Percentiles rank a stretch among this genome's conserved stretches.
phyloP scores from a whole-genome alignment of 208 protist genomes.

The Novymonas esmeraldas region DNA sequence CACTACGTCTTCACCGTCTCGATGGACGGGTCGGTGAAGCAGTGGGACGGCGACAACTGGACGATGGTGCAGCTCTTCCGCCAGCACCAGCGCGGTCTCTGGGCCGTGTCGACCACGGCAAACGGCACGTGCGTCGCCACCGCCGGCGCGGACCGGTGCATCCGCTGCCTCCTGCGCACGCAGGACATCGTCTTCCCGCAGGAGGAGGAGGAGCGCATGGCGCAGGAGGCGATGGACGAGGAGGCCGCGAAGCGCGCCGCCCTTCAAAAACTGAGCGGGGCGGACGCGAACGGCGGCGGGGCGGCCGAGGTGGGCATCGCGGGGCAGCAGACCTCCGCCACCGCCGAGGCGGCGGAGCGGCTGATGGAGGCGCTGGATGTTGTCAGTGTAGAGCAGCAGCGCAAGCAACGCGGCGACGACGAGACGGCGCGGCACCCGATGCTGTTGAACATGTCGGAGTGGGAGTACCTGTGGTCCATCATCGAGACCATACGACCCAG shows the following conservation, averaged over 20 bases:
- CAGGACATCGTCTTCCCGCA: constrained; percentile 89
- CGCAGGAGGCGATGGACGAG: constrained; percentile 90
- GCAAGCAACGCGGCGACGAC: constrained; percentile 59
- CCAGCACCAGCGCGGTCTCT: constrained; percentile 83
- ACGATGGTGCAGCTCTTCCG: constrained; percentile 87
- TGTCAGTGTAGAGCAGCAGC: constrained; percentile 83
- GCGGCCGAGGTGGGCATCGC: constrained; percentile 65
- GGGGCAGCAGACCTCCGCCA: constrained; percentile 69
- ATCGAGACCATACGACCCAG: constrained; percentile 83
- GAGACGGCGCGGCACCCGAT: constrained; percentile 62
- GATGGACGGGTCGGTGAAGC: constrained; percentile 96
- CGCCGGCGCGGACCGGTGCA: constrained; percentile 74
- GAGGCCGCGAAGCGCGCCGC: constrained; percentile 68
- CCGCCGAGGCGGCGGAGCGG: constrained; percentile 75
- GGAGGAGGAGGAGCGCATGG: constrained; percentile 88
- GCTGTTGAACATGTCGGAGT: constrained; percentile 65
- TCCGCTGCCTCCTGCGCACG: constrained; percentile 85
- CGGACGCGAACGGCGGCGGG: constrained; percentile 17
- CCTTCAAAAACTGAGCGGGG: constrained; percentile 53
- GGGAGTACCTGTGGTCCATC: constrained; percentile 84
- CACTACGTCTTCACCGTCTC: constrained; percentile 98
- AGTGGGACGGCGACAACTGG: constrained; percentile 99
- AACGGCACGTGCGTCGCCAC: constrained; percentile 86
- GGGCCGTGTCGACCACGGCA: constrained; percentile 56
- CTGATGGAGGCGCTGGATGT: constrained; percentile 90